These are phyloP conservation scores for Coemansia brasiliensis DNA, from an alignment of 192 early-diverging fungal genomes.

Conservation along the genomic window DNA sequence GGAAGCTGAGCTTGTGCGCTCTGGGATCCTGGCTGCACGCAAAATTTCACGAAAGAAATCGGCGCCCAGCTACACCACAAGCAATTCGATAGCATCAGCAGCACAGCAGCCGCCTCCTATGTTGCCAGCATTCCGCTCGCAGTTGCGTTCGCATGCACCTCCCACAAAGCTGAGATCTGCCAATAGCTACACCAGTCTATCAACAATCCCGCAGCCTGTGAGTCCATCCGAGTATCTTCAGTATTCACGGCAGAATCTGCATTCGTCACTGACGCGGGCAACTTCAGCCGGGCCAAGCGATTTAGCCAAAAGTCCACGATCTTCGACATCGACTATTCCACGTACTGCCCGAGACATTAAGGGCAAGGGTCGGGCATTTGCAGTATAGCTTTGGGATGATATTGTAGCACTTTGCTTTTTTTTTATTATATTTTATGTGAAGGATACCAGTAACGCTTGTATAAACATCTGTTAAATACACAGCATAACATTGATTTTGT, in stretches of 20 bases:
- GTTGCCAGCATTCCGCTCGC: slow-evolving; percentile 33
- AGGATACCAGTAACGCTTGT: too few relatives aligned
- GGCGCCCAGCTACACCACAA: slow-evolving; percentile 5
- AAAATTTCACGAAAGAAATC: slow-evolving; percentile 23
- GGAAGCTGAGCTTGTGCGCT: slow-evolving; percentile 47
- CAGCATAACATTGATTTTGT: too few relatives aligned
- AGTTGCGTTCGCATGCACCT: neutral
- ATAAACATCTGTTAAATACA: too few relatives aligned
- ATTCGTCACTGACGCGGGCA: slow-evolving; percentile 31
- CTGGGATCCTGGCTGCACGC: slow-evolving; percentile 36
- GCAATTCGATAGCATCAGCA: neutral
- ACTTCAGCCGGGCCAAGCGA: slow-evolving; percentile 11
- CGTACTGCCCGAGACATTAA: slow-evolving; percentile 24
- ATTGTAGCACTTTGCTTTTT: too few relatives aligned
- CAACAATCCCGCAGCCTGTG: slow-evolving; percentile 36
- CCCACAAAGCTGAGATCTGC: slow-evolving; percentile 26
- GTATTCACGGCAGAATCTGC: slow-evolving; percentile 45
- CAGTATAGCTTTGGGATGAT: slow-evolving; percentile 15
- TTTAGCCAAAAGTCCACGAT: slow-evolving; percentile 5
- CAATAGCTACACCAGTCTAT: slow-evolving; percentile 33
- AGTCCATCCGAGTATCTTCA: slow-evolving; percentile 49
- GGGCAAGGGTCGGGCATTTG: slow-evolving; percentile 42
- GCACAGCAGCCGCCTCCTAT: slow-evolving; percentile 15
- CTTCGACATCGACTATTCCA: neutral
- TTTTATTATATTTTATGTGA: too few relatives aligned